A percentile compares a stretch with the other conserved stretches of the same genome.
Evolutionary conservation across 208 protist genomes (phyloP).

Genomic region (Crithidia thermophila): DNA sequence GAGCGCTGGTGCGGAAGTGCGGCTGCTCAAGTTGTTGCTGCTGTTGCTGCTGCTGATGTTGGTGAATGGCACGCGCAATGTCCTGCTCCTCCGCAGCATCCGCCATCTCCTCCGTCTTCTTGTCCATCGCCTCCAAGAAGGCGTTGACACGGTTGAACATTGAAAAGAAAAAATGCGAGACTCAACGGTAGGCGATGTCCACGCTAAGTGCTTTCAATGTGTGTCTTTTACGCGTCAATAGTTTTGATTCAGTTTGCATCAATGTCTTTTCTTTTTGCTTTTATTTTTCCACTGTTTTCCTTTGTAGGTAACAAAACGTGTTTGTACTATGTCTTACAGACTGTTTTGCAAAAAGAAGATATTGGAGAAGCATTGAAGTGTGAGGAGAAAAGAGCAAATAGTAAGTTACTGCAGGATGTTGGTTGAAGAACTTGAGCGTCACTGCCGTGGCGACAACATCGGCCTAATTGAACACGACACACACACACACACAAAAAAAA

Average conservation of each 20-base stretch:
- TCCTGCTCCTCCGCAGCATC: slow-evolving; percentile 26
- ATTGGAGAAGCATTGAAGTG: too few relatives aligned
- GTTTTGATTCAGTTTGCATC: not conserved
- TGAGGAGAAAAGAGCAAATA: too few relatives aligned
- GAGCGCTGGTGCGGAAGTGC: not conserved
- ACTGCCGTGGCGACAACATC: too few relatives aligned
- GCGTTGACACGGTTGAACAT: slow-evolving; percentile 35
- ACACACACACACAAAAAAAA: slow-evolving; percentile 9
- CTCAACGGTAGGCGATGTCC: not conserved
- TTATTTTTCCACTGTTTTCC: not conserved
- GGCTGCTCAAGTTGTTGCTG: not conserved
- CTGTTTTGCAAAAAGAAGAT: too few relatives aligned
- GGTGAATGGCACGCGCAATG: slow-evolving; percentile 5
- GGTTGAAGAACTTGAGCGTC: too few relatives aligned
- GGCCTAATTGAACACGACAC: too few relatives aligned
- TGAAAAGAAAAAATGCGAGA: not conserved
- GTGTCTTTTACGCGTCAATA: too few relatives aligned
- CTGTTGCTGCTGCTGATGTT: slow-evolving; percentile 1
- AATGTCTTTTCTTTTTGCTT: not conserved
- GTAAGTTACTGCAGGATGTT: too few relatives aligned
- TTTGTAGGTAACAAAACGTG: not conserved
- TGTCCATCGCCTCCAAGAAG: slow-evolving; percentile 49
- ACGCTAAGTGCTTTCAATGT: too few relatives aligned
- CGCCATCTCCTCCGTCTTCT: slow-evolving; percentile 35
- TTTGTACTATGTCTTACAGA: too few relatives aligned